These are phyloP conservation scores for Cystobasidiaceae sp. DNA, from an alignment of 1,284 basidiomycete genomes.

Conservation along the genomic window DNA sequence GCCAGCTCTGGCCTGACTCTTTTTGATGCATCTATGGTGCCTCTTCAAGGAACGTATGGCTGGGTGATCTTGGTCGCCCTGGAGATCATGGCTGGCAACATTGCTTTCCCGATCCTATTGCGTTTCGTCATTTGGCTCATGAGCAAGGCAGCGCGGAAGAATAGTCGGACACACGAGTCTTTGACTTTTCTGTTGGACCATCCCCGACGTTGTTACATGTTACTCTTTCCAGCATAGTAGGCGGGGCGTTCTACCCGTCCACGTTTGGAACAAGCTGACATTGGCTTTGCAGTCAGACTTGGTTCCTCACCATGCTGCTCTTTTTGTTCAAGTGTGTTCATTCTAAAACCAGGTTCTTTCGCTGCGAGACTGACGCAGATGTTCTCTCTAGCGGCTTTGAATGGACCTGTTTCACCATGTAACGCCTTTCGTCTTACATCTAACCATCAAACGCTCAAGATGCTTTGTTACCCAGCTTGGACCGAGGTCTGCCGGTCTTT, in stretches of 20 bases:
- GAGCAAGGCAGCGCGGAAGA: constrained; percentile 58
- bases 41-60: not conserved
- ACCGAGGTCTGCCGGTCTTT: not conserved
- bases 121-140: constrained; percentile 56
- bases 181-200: constrained; percentile 90
- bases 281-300: constrained; percentile 20
- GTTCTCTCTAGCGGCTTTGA: not conserved
- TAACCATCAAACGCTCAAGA: constrained; percentile 80
- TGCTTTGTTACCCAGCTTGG: constrained; percentile 52
- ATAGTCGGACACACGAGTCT: constrained; percentile 62
- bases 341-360: not conserved
- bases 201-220: constrained; percentile 87
- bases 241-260: too few relatives aligned
- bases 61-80: constrained; percentile 61
- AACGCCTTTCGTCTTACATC: constrained; percentile 49
- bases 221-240: constrained; percentile 78
- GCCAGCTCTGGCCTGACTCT: constrained; percentile 71
- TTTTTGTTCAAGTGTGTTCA: constrained; percentile 17
- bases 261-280: too few relatives aligned
- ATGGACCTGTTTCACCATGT: too few relatives aligned
- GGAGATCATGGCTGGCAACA: constrained; percentile 84
- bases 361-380: not conserved
- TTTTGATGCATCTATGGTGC: constrained; percentile 10
- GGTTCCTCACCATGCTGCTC: constrained; percentile 24
- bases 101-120: constrained; percentile 45